Evolutionary conservation across 2,329 filamentous ascomycete genomes (phyloP), one percentile per base, ranked within the genome.

Genomic region (Massarina eburnea): DNA sequence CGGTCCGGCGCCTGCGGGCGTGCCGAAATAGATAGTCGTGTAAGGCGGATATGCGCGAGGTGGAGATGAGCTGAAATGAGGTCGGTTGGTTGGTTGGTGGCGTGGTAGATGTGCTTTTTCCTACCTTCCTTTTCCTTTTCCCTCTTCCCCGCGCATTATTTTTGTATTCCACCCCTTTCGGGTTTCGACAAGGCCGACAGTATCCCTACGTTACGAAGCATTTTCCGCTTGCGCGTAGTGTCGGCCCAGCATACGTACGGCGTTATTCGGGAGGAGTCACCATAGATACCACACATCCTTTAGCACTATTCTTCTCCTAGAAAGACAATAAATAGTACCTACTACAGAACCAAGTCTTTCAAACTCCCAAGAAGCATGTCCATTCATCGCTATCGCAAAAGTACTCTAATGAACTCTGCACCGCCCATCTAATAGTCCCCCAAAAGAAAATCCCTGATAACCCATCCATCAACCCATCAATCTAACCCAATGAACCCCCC

Each of bases 1-100:
- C 41, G 52, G 52, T 15, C 46, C 49, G 22, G 53, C 55, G 19
- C 55, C 54, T 18, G 53, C 51, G 5, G 58, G 58, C 0, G 58
- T 61, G 45, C 58, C 58, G 52, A 12, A 14, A 5, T 52, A 59
- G 48, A n/a, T 55, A 59, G 48, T 59, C 59, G 38, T 55, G 59
- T 59, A 42, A 51, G 17, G 10, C 33, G 10, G 29, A 8, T 7
- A 12, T 8, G 20, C 3, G 17, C 19, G 18, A 43, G 22, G 32
- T 19, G 19, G 21, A 26, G 14, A 15, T 8, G 39, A 8, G 29
- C 22, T 33, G 10, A 10, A 17, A 20, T 20, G 32, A 4, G n/a
- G 6, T 34, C 4, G 32, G 32, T 17, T 17, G 32, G 32, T n/a
- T 26, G 24, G 7, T 26, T 26, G 24, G 12, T 26, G 7, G 7